These are phyloP conservation scores for Darksidea phi DNA, from an alignment of 495 filamentous ascomycete species.

Conservation along the genomic window DNA sequence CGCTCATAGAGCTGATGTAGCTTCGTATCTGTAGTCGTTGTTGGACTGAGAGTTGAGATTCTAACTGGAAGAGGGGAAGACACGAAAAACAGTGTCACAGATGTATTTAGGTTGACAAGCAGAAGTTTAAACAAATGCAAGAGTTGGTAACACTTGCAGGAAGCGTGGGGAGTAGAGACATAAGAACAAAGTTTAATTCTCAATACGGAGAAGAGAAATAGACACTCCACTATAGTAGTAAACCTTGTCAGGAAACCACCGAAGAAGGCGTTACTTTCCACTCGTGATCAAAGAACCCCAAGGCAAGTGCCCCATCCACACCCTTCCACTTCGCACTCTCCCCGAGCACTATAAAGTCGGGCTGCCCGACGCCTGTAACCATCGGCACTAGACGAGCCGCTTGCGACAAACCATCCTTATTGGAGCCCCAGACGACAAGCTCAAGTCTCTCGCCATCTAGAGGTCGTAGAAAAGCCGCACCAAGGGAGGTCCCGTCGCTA, in stretches of 20 bases:
- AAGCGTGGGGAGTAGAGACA: too few relatives aligned
- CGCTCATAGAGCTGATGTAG: too few relatives aligned
- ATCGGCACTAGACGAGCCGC: constrained; percentile 58
- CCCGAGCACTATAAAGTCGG: constrained; percentile 55
- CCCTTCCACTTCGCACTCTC: constrained; percentile 52
- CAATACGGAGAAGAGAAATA: too few relatives aligned
- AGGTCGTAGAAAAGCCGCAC: constrained; percentile 53
- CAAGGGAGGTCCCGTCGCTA: constrained; percentile 41
- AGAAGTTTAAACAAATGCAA: too few relatives aligned
- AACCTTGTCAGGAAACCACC: constrained; percentile 37
- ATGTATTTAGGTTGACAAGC: too few relatives aligned
- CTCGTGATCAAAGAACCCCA: constrained; percentile 56
- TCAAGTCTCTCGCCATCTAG: constrained; percentile 49
- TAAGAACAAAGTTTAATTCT: too few relatives aligned
- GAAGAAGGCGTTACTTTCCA: constrained; percentile 54
- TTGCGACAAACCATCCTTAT: constrained; percentile 48
- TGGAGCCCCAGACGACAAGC: constrained; percentile 57
- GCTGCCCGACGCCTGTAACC: constrained; percentile 59
- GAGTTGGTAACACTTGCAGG: too few relatives aligned
- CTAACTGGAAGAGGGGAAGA: too few relatives aligned
- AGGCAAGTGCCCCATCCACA: constrained; percentile 52
- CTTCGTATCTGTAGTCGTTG: too few relatives aligned
- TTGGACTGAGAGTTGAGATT: too few relatives aligned
- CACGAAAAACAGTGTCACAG: too few relatives aligned
- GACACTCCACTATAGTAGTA: too few relatives aligned